Evolutionary conservation across 345 rosid species (phyloP), one percentile per base, ranked within the genome.

Genomic region (Citrus maxima): DNA sequence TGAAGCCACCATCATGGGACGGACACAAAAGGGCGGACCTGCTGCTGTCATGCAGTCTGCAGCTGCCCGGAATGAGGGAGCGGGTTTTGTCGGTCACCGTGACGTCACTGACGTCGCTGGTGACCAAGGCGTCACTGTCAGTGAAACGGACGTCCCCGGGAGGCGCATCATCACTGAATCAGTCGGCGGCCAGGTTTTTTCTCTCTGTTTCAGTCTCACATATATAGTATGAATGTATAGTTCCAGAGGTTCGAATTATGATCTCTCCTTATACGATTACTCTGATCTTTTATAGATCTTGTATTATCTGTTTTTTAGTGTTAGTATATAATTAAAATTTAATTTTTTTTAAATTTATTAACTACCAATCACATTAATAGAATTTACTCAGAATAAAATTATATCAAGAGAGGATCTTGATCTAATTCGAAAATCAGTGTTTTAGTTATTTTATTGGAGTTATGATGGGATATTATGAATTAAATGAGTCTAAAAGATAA

Each of bases 21-120:
- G 40, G 21, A 86, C 81, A 25, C 78, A 64, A 49, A 83, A 67
- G 38, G 85, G 85, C 3, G 79, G 72, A 0, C 80, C 82, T 0
- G 85, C 81, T 0, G 59, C 87, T 1, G 66, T 32, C 28, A 68
- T 86, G 86, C 89, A 86, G 49, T 83, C 89, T 16, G 89, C 86
- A 1, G 84, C 85, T 0, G 37, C 66, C 14, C 59, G 34, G 28
- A 85, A 84, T 42, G 87, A 83, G 70, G 55, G 72, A 74, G 79
- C 84, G 6, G 86, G 84, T 21, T 18, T 79, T 2, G 76, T 79
- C 2, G 46, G 79, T 40, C 85, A 76, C 46, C 30, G 56, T 5
- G 85, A 74, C 7, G 10, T 67, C 35, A 64, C 59, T 62, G 73
- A 72, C n/a, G 77, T 68, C 27, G 75, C 84, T 10, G 62, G 69